Percentiles rank a stretch among this genome's conserved stretches.
Evolutionary conservation across 2,329 filamentous ascomycete species (phyloP).

Genomic region (Escovopsis weberi): DNA sequence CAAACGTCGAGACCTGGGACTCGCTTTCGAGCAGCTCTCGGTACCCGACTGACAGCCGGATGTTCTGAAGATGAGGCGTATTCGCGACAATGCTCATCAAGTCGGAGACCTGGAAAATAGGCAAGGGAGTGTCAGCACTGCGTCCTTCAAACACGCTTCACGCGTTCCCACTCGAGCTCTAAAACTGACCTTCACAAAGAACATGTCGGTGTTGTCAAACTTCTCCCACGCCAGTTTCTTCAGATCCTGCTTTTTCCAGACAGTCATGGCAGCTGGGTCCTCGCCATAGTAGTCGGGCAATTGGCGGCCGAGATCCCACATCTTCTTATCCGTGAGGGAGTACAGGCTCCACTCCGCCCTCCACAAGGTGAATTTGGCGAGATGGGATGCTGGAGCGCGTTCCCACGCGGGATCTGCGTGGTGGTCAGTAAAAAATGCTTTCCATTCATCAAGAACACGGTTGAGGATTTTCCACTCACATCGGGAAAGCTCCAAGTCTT

Average conservation of each 20-base stretch:
- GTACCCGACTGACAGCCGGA: slow-evolving; percentile 44
- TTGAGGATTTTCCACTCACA: slow-evolving; percentile 31
- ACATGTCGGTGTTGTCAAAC: slow-evolving; percentile 46
- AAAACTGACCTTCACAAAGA: slow-evolving; percentile 47
- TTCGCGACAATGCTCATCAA: slow-evolving; percentile 43
- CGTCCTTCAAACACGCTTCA: background rate
- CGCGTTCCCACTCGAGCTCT: background rate
- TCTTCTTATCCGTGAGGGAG: slow-evolving; percentile 33
- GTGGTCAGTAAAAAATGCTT: slow-evolving; percentile 1
- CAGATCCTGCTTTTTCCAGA: slow-evolving; percentile 29
- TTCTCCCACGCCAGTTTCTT: slow-evolving; percentile 34
- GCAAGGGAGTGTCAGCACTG: slow-evolving; percentile 4
- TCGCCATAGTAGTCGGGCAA: slow-evolving; percentile 37
- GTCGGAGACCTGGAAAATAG: slow-evolving; percentile 37
- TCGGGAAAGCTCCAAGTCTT: slow-evolving; percentile 43
- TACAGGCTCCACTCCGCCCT: slow-evolving; percentile 42
- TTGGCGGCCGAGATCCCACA: slow-evolving; percentile 39
- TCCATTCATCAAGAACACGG: background rate
- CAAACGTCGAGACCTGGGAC: slow-evolving; percentile 26
- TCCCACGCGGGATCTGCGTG: slow-evolving; percentile 43
- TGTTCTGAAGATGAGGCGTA: slow-evolving; percentile 41
- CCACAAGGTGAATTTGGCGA: slow-evolving; percentile 47
- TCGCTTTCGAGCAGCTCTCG: slow-evolving; percentile 42
- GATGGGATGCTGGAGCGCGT: slow-evolving; percentile 33
- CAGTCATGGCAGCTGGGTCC: slow-evolving; percentile 29